Evolutionary conservation across 2,329 filamentous ascomycete species (phyloP).

Genomic region (Exophiala sp.): DNA sequence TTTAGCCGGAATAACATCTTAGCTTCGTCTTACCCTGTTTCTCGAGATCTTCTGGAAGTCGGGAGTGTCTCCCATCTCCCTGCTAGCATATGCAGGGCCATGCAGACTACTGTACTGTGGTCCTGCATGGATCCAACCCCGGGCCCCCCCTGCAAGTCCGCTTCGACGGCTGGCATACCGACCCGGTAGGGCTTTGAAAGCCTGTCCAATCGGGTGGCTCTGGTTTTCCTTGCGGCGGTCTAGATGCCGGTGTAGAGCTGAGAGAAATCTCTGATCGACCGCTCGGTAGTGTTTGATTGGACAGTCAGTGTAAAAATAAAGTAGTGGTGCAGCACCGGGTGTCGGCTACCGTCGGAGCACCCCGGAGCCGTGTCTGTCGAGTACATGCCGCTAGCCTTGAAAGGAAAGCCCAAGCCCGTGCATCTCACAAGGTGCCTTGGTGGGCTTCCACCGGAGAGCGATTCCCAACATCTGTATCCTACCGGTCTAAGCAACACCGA

Average conservation of each 20-base stretch:
- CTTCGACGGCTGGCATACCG: not conserved
- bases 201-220: not conserved
- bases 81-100: not conserved
- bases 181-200: conserved; percentile 5
- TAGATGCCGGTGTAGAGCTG: conserved; percentile 12
- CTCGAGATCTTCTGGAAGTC: conserved; percentile 4
- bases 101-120: conserved; percentile 22
- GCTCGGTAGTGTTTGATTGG: not conserved
- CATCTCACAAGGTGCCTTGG: not conserved
- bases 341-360: conserved; percentile 5
- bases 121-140: conserved; percentile 6
- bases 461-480: not conserved
- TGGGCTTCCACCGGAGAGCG: not conserved
- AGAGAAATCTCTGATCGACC: conserved; percentile 12
- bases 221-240: conserved; percentile 1
- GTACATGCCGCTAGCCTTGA: not conserved
- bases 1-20: not conserved
- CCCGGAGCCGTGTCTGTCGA: not conserved
- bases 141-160: not conserved
- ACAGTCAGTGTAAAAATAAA: not conserved
- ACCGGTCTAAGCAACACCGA: not conserved
- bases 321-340: not conserved
- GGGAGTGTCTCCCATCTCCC: not conserved
- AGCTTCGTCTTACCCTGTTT: conserved; percentile 3
- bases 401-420: conserved; percentile 1